A percentile compares a stretch with the other conserved stretches of the same genome.
Evolutionary conservation across 305 asterid genomes (phyloP).

Genomic region (Euphrasia arctica): DNA sequence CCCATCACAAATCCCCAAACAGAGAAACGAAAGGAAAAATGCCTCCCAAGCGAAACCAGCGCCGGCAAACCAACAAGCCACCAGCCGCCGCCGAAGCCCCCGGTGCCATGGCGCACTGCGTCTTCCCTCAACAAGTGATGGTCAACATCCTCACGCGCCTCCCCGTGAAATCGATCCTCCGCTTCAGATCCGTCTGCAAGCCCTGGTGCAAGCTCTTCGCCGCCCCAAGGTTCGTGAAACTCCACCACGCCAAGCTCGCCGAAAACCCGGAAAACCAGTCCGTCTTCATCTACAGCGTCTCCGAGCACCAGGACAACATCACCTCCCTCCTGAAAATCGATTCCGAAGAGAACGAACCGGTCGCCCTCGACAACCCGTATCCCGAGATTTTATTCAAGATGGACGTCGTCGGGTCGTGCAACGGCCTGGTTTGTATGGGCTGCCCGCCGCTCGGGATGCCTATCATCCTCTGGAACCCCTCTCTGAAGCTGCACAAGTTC

Average conservation of each 20-base stretch:
- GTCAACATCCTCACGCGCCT: conserved; percentile 9
- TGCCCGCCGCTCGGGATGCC: conserved; percentile 3
- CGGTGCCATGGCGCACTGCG: not conserved
- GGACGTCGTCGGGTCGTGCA: conserved; percentile 9
- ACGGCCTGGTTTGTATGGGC: conserved; percentile 15
- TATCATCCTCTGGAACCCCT: conserved; percentile 16
- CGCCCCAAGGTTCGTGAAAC: not conserved
- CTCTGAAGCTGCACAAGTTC: not conserved
- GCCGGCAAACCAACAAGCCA: not conserved
- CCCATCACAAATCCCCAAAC: not conserved
- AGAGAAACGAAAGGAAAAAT: not conserved
- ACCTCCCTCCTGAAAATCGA: conserved; percentile 5
- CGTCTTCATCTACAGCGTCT: conserved; percentile 2
- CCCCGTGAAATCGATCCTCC: conserved; percentile 6
- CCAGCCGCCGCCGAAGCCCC: not conserved
- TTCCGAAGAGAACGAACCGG: not conserved
- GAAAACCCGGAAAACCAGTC: not conserved
- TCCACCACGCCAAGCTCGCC: not conserved
- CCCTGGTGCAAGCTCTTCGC: conserved; percentile 7
- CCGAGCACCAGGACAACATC: not conserved
- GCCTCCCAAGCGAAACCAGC: not conserved
- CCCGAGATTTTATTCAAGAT: conserved; percentile 7
- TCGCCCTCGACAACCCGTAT: not conserved
- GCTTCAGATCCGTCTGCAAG: conserved; percentile 10
- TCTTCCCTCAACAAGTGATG: not conserved